Evolutionary conservation across 495 filamentous ascomycete genomes (phyloP), one percentile per base, ranked within the genome.

Genomic region (Penicillium cinerascens): DNA sequence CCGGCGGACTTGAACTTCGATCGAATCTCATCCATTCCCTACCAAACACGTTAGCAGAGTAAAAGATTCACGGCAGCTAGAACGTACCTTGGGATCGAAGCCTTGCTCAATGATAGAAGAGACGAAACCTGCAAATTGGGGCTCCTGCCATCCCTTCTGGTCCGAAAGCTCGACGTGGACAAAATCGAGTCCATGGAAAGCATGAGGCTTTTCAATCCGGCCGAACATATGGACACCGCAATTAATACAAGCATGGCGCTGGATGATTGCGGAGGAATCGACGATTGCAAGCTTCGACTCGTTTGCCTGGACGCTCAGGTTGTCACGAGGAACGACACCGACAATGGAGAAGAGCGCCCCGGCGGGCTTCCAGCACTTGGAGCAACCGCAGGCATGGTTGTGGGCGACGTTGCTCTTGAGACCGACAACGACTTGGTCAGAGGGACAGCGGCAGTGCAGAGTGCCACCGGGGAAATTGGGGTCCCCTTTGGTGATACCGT

Each of bases 331-430:
- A 3, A 84, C 58, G 35, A 83, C 81, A 45, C 68, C 81, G 29
- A 85, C 78, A 56, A 84, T 49, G 59, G 78, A 78, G 73, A 86
- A 86, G 51, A 83, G 75, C 2, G 80, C 66, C 27, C 78, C 76
- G 0, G 52, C 29, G 4, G 82, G 82, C 61, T 84, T 84, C 81
- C 81, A 83, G 74, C 81, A 85, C 60, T 83, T 81, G 54, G 81
- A 84, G 70, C 82, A 84, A 27, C 81, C 82, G 66, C 82, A 85
- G 41, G 79, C 79, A 64, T 86, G 82, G 73, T 86, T 84, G 70
- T 82, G 78, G n/a, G 71, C 71, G 40, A 84, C 73, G 60, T 82
- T 77, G 60, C 70, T 65, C 36, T 54, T 59, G 17, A 86, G 68
- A 2, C 74, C 72, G 16, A 84, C 68, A 42, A 75, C 70, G 37